Base-by-base conservation (phyloP, 306 rosid species). In the Ammopiptanthus mongolicus region DNA sequence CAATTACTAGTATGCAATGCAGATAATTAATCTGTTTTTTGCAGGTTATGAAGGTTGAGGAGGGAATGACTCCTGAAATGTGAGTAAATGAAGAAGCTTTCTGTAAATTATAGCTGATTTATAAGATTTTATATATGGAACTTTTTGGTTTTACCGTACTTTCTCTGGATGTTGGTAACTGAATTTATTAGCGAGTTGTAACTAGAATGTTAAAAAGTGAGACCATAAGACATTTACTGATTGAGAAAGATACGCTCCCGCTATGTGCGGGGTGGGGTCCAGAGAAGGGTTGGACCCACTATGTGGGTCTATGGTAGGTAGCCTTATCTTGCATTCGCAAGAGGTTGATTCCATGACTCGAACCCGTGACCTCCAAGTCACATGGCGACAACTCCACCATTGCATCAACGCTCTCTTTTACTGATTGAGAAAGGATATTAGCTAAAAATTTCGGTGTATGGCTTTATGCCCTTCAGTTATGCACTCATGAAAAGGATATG, bases 11-110 rank as follows among this genome's bases (percentile, higher is more conserved):
- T 31, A 74, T 51, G 61, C 23, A 65, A 39, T 81, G 62, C 19
- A 1, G 47, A 15, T 58, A 12, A 50, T 42, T 76, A 25, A 61
- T 64, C 33, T 48, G 39, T 61, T 42, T 69, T 50, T 80, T 76
- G 29, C 91, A 95, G 99, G 80, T 95, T 88, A 76, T 95, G 89
- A 95, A 90, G 96, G 84, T 92, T 60, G 99, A 95, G 75, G 93
- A 90, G 86, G 99, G 99, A 81, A 95, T 95, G 99, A 92, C 96
- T 44, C 69, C 88, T 53, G 99, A 95, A 67, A 86, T 92, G 99
- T 95, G 84, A 85, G 99, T 87, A 79, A 71, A 75, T 25, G 53
- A 65, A 18, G 21, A 69, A 47, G 23, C 22, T 47, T 37, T 62
- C 68, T 64, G 41, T 74, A 41, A 15, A n/a, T 77, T 28, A 28